A percentile compares a stretch with the other conserved stretches of the same genome.
Conservation (phyloP, 441 rosid genomes). For the Jatropha multifida region DNA sequence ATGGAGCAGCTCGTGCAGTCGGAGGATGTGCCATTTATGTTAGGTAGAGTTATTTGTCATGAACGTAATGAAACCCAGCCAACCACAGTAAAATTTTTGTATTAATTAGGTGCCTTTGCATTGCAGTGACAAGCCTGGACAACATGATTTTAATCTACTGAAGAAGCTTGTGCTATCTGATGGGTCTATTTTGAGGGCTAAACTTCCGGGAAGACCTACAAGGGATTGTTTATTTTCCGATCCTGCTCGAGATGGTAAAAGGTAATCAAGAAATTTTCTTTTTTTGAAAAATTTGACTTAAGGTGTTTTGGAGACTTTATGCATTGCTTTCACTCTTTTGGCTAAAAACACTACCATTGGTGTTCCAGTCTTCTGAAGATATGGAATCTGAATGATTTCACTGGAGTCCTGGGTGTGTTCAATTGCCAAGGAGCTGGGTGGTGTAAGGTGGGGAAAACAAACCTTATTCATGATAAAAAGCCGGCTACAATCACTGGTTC, state of each 20-base stretch:
- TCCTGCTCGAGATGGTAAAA: slow-evolving; percentile 57
- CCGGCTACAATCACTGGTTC: slow-evolving; percentile 53
- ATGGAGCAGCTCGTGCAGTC: slow-evolving; percentile 62
- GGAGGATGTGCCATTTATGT: slow-evolving; percentile 71
- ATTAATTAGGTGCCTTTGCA: background rate
- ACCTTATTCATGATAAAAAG: slow-evolving; percentile 57
- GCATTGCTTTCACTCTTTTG: background rate
- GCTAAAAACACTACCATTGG: background rate
- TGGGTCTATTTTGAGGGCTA: slow-evolving; percentile 63
- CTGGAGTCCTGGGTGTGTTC: slow-evolving; percentile 58
- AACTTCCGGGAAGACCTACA: slow-evolving; percentile 62
- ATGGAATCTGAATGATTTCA: slow-evolving; percentile 62
- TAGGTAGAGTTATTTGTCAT: slow-evolving; percentile 32
- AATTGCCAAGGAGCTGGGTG: slow-evolving; percentile 77
- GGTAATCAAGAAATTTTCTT: slow-evolving; percentile 29
- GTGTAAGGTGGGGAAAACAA: slow-evolving; percentile 59
- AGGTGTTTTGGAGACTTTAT: background rate
- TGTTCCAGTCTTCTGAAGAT: slow-evolving; percentile 65
- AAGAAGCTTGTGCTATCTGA: slow-evolving; percentile 63
- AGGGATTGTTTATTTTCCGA: slow-evolving; percentile 60
- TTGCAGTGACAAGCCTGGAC: slow-evolving; percentile 63
- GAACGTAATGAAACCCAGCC: background rate
- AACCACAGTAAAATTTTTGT: slow-evolving; percentile 1
- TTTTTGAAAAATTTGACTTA: background rate
- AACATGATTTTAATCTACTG: slow-evolving; percentile 56